Base-by-base conservation (phyloP, 768 basidiomycete genomes). In the Dentipellis fragilis region DNA sequence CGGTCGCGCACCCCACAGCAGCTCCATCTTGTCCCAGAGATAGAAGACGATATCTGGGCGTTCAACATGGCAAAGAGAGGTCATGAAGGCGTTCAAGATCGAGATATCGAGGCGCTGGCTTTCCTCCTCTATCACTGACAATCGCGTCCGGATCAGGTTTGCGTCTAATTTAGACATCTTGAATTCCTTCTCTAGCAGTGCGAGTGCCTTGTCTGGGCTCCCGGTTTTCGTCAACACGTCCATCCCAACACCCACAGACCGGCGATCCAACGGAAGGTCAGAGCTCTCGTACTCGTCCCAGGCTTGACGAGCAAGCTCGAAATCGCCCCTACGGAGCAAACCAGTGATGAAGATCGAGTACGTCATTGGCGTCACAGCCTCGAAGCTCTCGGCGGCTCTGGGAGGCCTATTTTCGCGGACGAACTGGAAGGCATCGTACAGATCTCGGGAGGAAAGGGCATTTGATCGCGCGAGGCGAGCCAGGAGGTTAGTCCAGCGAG, bases 11-110 rank as follows among this genome's bases (percentile, higher is more conserved):
- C 72, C 74, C 65, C 86, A 93, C 3, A 90, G 66, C 0, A 67
- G 62, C 3, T 71, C 70, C 68, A 89, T 79, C 22, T 80, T 68
- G n/a, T 84, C 81, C 85, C 87, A 92, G 1, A 90, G 62, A 45
- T 69, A 69, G 65, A 87, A 84, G 3, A 84, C 75, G 7, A 77
- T 69, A 60, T 87, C 85, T 0, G 85, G 84, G 3, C 86, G 78
- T 34, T 73, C 69, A 17, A 74, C 72, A 19, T 73, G 73, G 22
- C 73, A 72, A 42, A 90, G 72, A 0, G 76, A 59, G 10, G 67
- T 64, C 65, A 84, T 71, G 62, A 83, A 75, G n/a, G 49, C 54
- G 14, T 65, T 69, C 39, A 72, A 22, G 1, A 61, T 37, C 16
- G 52, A 58, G 22, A 12, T n/a, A 2, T 51, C 54, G 39, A 47